A percentile compares a stretch with the other conserved stretches of the same genome.
phyloP scores from a whole-genome alignment of 106 monocot genomes.

The Dioscorea alata region DNA sequence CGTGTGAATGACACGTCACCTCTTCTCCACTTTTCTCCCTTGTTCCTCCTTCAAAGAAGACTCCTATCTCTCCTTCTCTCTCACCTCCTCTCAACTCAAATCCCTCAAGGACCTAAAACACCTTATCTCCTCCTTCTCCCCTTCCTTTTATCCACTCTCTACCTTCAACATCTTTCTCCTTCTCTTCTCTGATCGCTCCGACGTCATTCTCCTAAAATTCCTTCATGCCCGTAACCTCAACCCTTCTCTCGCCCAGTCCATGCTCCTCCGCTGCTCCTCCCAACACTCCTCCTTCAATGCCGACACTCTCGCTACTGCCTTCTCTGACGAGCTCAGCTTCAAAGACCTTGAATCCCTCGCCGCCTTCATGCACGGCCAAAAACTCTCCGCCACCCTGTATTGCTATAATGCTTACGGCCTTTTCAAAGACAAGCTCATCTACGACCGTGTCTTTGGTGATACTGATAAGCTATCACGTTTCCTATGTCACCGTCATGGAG shows the following conservation, averaged over 20 bases:
- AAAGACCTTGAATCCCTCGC: slow-evolving; percentile 68
- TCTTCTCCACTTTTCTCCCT: slow-evolving; percentile 26
- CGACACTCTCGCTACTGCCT: slow-evolving; percentile 34
- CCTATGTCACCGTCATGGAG: slow-evolving; percentile 68
- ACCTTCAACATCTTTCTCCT: slow-evolving; percentile 29
- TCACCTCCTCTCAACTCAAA: slow-evolving; percentile 35
- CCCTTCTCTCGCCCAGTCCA: slow-evolving; percentile 37
- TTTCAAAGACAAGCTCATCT: slow-evolving; percentile 47
- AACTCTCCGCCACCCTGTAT: slow-evolving; percentile 49
- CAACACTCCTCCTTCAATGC: slow-evolving; percentile 45
- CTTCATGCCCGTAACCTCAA: slow-evolving; percentile 56
- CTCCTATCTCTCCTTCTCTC: slow-evolving; percentile 39
- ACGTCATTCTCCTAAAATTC: slow-evolving; percentile 63
- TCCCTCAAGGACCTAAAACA: slow-evolving; percentile 43
- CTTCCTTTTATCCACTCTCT: slow-evolving; percentile 6
- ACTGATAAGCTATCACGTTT: slow-evolving; percentile 45
- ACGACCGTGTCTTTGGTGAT: slow-evolving; percentile 59
- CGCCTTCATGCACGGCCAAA: slow-evolving; percentile 57
- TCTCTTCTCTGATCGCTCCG: slow-evolving; percentile 34
- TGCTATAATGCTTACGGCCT: slow-evolving; percentile 73
- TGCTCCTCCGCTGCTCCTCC: slow-evolving; percentile 35
- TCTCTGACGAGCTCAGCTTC: slow-evolving; percentile 52
- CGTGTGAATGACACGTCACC: no score
- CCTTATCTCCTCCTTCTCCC: slow-evolving; percentile 10
- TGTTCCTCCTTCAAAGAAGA: slow-evolving; percentile 68